phyloP scores from a whole-genome alignment of 495 filamentous ascomycete species.

The Xylaria intraflava region DNA sequence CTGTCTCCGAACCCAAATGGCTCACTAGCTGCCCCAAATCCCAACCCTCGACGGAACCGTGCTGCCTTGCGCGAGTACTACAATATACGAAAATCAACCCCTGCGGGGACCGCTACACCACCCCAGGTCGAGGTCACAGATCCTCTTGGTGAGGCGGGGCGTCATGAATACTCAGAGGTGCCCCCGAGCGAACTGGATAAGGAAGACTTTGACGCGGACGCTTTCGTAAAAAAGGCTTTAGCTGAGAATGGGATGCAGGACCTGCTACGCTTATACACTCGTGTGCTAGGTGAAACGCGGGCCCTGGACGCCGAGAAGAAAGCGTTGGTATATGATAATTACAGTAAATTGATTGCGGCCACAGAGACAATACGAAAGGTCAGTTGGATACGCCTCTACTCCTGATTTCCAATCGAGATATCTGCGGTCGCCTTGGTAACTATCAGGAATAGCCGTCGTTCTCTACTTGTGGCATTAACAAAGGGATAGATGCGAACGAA shows the following conservation, averaged over 20 bases:
- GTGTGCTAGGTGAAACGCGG: conserved; percentile 68
- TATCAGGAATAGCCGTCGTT: too few relatives aligned
- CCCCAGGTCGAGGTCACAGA: conserved; percentile 39
- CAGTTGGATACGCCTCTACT: conserved; percentile 13
- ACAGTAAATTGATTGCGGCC: conserved; percentile 87
- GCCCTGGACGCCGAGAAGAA: conserved; percentile 92
- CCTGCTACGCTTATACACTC: conserved; percentile 56
- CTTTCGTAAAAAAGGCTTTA: conserved; percentile 60
- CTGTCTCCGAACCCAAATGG: conserved; percentile 47
- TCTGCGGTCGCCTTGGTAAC: neutral
- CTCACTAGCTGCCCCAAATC: conserved; percentile 42
- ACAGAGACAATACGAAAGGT: conserved; percentile 87
- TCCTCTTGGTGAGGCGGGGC: conserved; percentile 17
- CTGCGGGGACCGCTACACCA: conserved; percentile 13
- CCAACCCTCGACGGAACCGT: conserved; percentile 44
- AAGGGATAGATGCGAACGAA: conserved; percentile 54
- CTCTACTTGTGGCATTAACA: neutral
- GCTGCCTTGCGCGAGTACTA: conserved; percentile 92
- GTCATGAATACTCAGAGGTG: conserved; percentile 28
- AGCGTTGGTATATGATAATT: conserved; percentile 96
- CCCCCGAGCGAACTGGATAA: conserved; percentile 49
- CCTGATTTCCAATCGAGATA: neutral
- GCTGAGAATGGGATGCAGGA: conserved; percentile 57
- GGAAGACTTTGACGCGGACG: conserved; percentile 46
- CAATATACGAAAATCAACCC: conserved; percentile 56